Evolutionary conservation across 1,284 basidiomycete genomes (phyloP), one percentile per base, ranked within the genome.

Genomic region (Phenoliferia sp.): DNA sequence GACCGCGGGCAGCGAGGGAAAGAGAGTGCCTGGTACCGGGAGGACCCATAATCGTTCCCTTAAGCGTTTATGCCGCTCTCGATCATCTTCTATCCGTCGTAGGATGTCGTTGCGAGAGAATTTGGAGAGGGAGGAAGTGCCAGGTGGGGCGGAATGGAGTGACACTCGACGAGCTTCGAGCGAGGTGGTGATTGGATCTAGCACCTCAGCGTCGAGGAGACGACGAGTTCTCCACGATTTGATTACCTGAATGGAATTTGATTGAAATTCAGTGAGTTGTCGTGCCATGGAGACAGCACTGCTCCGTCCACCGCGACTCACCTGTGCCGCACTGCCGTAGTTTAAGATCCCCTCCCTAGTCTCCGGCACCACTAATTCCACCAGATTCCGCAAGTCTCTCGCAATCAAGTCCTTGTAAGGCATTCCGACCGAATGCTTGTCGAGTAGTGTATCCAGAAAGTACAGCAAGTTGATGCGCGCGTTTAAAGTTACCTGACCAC

Each of bases 41-140:
- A 95, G 87, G 34, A 96, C 92, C 94, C 94, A 97, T 60, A 92
- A 86, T 28, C 91, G 86, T 79, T 97, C 94, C 55, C 92, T 86
- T 1, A 97, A 83, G 2, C 94, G 86, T 79, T 97, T 96, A 77
- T 97, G 94, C 72, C 94, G 85, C 77, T 97, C 94, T 2, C 94
- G 84, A 78, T 97, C 94, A 75, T 95, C 94, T 78, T 97, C 94
- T 69, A 97, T 95, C 4, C 93, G 87, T 57, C 89, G 87, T 70
- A 93, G 85, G 32, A 94, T 86, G 68, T 96, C 92, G 52, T 82
- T 63, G 81, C 85, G 59, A 80, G 86, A 73, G 87, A 87, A 79
- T 62, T 70, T 66, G 44, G 63, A 69, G 44, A 50, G 61, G 6
- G 50, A 67, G 31, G 57, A 73, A 1, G 67, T 55, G n/a, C 63